Evolutionary conservation across 805 yeast genomes (phyloP).

Genomic region (Brettanomyces nanus): DNA sequence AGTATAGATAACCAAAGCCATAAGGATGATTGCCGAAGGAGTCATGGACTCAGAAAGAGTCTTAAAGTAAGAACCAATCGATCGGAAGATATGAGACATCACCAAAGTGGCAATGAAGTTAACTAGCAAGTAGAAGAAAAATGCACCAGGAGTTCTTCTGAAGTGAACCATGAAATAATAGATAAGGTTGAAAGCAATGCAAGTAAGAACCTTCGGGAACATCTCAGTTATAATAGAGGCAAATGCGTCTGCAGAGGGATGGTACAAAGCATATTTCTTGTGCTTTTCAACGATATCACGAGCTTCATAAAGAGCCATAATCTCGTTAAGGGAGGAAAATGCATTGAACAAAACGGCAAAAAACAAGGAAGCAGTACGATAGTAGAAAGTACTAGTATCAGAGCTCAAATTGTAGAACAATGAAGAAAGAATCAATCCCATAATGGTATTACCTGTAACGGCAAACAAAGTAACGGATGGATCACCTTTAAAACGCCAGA

Average conservation of each 20-base stretch:
- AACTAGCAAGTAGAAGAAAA: conserved; percentile 44
- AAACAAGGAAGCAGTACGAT: conserved; percentile 58
- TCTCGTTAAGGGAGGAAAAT: conserved; percentile 51
- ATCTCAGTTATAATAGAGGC: conserved; percentile 53
- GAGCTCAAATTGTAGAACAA: conserved; percentile 43
- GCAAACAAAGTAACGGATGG: conserved; percentile 36
- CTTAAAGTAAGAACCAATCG: conserved; percentile 40
- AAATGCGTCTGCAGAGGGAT: conserved; percentile 52
- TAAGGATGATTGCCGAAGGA: conserved; percentile 44
- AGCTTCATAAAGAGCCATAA: conserved; percentile 45
- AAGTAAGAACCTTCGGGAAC: conserved; percentile 39
- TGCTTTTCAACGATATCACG: conserved; percentile 54
- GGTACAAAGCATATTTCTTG: conserved; percentile 46
- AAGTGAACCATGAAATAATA: conserved; percentile 48
- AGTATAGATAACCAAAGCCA: conserved; percentile 41
- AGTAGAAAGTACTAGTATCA: conserved; percentile 40
- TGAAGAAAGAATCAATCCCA: conserved; percentile 51
- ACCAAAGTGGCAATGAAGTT: conserved; percentile 35
- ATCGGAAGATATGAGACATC: conserved; percentile 49
- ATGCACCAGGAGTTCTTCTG: conserved; percentile 42
- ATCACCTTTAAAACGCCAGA: conserved; percentile 42
- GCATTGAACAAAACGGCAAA: conserved; percentile 59
- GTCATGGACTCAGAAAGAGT: conserved; percentile 49
- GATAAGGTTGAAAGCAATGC: conserved; percentile 39
- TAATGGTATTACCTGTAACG: conserved; percentile 36